phyloP scores from a whole-genome alignment of 305 asterid species.

The Fraxinus dipetala region DNA sequence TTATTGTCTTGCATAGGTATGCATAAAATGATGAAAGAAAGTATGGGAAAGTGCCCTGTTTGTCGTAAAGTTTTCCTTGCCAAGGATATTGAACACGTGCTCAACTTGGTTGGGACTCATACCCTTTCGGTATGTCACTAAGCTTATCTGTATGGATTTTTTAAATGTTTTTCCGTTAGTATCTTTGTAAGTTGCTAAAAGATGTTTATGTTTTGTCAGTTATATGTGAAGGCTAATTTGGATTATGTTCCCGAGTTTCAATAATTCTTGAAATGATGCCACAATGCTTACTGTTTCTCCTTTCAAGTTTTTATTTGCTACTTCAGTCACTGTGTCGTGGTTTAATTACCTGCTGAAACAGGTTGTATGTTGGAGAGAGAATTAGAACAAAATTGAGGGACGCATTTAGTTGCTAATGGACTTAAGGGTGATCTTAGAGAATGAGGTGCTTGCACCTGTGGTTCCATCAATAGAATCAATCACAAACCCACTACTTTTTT shows the following conservation, averaged over 20 bases:
- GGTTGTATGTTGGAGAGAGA: neutral
- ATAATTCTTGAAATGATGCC: neutral
- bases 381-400: neutral
- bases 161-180: neutral
- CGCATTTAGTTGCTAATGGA: neutral
- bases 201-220: neutral
- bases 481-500: neutral
- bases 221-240: neutral
- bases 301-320: neutral
- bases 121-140: conserved; percentile 45
- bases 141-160: neutral
- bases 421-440: neutral
- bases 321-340: neutral
- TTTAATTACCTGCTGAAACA: neutral
- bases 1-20: conserved; percentile 43
- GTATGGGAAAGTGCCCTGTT: conserved; percentile 64
- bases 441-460: neutral
- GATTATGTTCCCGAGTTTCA: neutral
- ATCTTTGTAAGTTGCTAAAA: neutral
- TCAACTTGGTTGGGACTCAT: conserved; percentile 61
- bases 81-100: conserved; percentile 84
- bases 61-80: conserved; percentile 77
- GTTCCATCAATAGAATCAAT: neutral
- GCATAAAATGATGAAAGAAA: conserved; percentile 41
- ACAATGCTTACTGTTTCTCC: neutral